Conservation (phyloP, 169 alveolate genomes). For the Blepharisma undulans region DNA sequence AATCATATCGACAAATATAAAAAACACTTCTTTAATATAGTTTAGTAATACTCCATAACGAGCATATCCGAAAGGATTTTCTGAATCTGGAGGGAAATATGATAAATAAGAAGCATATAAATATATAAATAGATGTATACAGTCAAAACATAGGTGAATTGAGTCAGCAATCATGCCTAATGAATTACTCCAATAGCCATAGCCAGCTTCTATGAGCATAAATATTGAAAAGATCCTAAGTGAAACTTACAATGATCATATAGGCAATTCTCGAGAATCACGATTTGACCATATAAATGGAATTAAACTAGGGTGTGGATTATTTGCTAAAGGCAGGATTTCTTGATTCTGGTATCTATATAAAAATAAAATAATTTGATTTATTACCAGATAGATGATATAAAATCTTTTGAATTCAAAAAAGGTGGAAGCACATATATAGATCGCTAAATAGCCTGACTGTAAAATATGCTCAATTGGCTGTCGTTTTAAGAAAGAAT, state of each 20-base stretch:
- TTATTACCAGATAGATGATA: not conserved
- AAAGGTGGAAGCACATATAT: not conserved
- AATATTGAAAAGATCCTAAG: slow-evolving; percentile 69
- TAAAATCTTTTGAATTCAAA: not conserved
- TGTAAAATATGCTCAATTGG: not conserved
- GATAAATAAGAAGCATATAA: slow-evolving; percentile 81
- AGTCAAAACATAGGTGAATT: slow-evolving; percentile 87
- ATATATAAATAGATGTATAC: slow-evolving; percentile 85
- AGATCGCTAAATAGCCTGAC: slow-evolving; percentile 5
- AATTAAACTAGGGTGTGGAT: not conserved
- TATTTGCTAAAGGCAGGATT: not conserved
- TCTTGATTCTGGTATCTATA: not conserved
- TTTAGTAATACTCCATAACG: slow-evolving; percentile 82
- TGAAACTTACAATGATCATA: slow-evolving; percentile 40
- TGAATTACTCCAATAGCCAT: slow-evolving; percentile 79
- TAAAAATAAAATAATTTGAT: not conserved
- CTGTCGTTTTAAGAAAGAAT: not conserved
- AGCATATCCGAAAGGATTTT: slow-evolving; percentile 81
- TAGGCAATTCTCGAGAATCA: slow-evolving; percentile 23
- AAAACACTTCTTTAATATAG: slow-evolving; percentile 80
- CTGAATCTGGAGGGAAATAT: slow-evolving; percentile 66
- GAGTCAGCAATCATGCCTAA: slow-evolving; percentile 86
- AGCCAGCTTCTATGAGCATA: slow-evolving; percentile 87
- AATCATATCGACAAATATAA: slow-evolving; percentile 81
- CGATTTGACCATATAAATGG: not conserved